These are phyloP conservation scores for Pseudovirgaria hyperparasitica DNA, from an alignment of 2,329 filamentous ascomycete genomes.

Conservation along the genomic window DNA sequence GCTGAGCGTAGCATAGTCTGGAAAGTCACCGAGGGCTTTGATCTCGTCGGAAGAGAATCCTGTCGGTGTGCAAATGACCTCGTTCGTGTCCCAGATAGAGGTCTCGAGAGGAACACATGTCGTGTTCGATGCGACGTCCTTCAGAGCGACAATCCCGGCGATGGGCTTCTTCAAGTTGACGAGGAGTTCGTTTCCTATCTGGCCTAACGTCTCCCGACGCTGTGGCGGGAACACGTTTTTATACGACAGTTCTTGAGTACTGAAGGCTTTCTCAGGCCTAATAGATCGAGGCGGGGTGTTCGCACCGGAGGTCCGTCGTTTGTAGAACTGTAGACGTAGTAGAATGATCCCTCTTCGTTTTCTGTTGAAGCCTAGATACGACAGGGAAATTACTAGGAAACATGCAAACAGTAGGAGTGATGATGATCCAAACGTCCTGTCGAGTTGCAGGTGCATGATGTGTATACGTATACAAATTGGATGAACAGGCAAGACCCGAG, in stretches of 20 bases:
- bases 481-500: too few relatives aligned
- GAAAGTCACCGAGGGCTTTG: constrained; percentile 59
- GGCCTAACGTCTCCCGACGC: constrained; percentile 33
- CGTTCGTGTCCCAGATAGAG: constrained; percentile 15
- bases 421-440: too few relatives aligned
- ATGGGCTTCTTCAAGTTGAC: constrained; percentile 13
- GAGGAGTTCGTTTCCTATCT: constrained; percentile 14
- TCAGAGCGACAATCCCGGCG: constrained; percentile 12
- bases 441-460: too few relatives aligned
- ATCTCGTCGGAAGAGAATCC: constrained; percentile 62
- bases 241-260: constrained; percentile 24
- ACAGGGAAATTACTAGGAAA: constrained; percentile 15
- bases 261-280: constrained; percentile 34
- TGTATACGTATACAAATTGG: too few relatives aligned
- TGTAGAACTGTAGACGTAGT: constrained; percentile 24
- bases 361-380: constrained; percentile 17
- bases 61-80: constrained; percentile 43
- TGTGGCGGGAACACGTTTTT: constrained; percentile 40
- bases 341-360: constrained; percentile 28
- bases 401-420: constrained; percentile 16
- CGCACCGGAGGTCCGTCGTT: constrained; percentile 32
- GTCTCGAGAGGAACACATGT: constrained; percentile 14
- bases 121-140: constrained; percentile 11
- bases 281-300: constrained; percentile 41
- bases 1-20: constrained; percentile 62